Evolutionary conservation across 306 rosid genomes (phyloP), one percentile per base, ranked within the genome.

Genomic region (Dryas octopetala): DNA sequence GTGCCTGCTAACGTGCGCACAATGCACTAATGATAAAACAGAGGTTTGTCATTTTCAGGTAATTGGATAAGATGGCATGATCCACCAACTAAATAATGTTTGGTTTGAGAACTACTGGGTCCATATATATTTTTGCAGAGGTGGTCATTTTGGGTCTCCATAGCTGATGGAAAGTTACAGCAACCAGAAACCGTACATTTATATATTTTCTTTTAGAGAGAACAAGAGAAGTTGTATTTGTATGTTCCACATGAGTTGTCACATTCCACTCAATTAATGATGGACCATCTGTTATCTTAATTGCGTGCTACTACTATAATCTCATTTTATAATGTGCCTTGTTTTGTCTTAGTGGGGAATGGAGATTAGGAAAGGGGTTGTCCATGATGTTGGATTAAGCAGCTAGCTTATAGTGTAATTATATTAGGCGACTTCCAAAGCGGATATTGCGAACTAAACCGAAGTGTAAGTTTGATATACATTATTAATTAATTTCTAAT

Each of bases 41-140:
- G 9, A 13, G 62, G 4, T 17, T 45, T 44, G 62, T 62, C 70
- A 58, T 41, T 49, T 73, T 68, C 46, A 49, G 60, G 55, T 44
- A 82, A 72, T 38, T 61, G 79, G 82, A 73, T 73, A 71, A 62
- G 79, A 79, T 68, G 69, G 13, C 65, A 53, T 54, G 62, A 77
- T 74, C 65, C 74, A 44, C 69, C 52, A 68, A 19, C 70, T 67
- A 61, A 19, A 45, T 43, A 41, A 66, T 61, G 82, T 73, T 66
- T 45, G 75, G 81, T 52, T 69, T 61, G 55, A 65, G 10, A 41
- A 76, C 59, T 66, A 23, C 43, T 13, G 81, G 78, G 74, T 76
- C 81, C 64, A 44, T 41, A 51, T 62, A 9, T 32, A 17, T 16
- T 45, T 45, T 47, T 55, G 50, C 26, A 71, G 45, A 63, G 69